A percentile compares a stretch with the other conserved stretches of the same genome.
Evolutionary conservation across 2,329 filamentous ascomycete species (phyloP).

Genomic region (Ceratocystis colombiana): DNA sequence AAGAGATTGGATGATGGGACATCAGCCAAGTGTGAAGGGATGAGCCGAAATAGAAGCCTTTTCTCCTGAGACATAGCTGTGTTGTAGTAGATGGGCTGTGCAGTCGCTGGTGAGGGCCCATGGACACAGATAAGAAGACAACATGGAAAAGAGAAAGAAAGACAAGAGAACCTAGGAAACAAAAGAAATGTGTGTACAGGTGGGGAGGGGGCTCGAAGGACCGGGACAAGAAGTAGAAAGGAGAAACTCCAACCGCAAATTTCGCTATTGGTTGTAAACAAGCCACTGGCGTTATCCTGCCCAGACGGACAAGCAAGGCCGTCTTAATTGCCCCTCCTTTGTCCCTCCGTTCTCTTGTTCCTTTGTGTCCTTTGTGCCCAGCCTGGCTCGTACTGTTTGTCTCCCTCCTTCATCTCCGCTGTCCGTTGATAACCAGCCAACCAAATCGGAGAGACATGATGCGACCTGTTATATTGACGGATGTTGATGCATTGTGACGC

Average conservation of each 20-base stretch:
- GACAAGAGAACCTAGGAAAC: not conserved
- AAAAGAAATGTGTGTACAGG: not conserved
- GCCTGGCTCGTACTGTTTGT: too few species aligned
- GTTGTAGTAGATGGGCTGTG: conserved; percentile 5
- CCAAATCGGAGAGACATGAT: not conserved
- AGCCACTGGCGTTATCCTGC: not conserved
- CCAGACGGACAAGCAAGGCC: not conserved
- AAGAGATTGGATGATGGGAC: not conserved
- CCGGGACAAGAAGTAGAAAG: not conserved
- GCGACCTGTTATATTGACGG: not conserved
- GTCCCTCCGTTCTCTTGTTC: not conserved
- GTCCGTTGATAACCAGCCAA: not conserved
- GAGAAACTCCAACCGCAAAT: too few species aligned
- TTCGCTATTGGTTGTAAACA: too few species aligned
- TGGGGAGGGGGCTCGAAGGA: too few species aligned
- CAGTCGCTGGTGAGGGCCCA: not conserved
- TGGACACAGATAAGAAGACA: not conserved
- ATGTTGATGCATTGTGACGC: not conserved
- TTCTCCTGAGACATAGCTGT: conserved; percentile 12
- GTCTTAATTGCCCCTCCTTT: not conserved
- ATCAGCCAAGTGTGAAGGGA: not conserved
- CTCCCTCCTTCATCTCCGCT: not conserved
- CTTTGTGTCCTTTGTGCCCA: not conserved
- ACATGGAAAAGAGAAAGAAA: not conserved
- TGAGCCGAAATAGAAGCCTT: not conserved